Conservation (phyloP, 2,329 filamentous ascomycete genomes). For the Aureobasidium sp. region DNA sequence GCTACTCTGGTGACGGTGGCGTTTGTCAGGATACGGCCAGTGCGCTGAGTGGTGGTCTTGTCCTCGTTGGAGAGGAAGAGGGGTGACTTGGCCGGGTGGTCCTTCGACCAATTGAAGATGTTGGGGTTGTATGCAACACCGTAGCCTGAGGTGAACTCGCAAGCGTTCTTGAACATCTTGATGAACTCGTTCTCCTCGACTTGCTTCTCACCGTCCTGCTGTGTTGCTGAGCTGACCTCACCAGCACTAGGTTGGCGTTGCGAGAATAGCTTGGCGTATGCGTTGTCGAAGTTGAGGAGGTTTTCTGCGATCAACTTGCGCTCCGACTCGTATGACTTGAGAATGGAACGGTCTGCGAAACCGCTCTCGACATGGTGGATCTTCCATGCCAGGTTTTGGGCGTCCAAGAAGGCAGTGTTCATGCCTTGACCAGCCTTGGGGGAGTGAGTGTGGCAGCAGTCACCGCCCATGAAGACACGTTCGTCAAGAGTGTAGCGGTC, state of each 20-base stretch:
- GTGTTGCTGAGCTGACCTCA: conserved; percentile 62
- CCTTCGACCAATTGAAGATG: conserved; percentile 69
- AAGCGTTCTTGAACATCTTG: conserved; percentile 81
- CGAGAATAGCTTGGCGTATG: conserved; percentile 85
- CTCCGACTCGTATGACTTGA: conserved; percentile 81
- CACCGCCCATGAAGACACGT: conserved; percentile 57
- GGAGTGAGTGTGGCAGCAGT: conserved; percentile 54
- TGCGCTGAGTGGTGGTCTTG: conserved; percentile 52
- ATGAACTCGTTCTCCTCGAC: conserved; percentile 68
- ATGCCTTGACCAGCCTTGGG: conserved; percentile 58
- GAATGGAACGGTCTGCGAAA: conserved; percentile 63
- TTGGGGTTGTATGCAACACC: conserved; percentile 81
- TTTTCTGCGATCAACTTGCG: conserved; percentile 77
- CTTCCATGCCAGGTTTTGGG: conserved; percentile 91
- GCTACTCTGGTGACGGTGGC: conserved; percentile 77
- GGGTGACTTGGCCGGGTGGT: conserved; percentile 61
- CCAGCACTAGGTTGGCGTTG: conserved; percentile 62
- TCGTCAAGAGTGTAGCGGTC: conserved; percentile 56
- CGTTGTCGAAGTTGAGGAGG: conserved; percentile 76
- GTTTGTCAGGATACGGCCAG: conserved; percentile 68
- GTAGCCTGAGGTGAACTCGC: conserved; percentile 88
- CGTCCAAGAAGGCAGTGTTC: conserved; percentile 53
- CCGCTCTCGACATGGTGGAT: conserved; percentile 82
- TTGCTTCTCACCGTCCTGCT: conserved; percentile 29
- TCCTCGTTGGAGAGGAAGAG: conserved; percentile 54